Conservation (phyloP, 306 rosid species). For the Albizia julibrissin region DNA sequence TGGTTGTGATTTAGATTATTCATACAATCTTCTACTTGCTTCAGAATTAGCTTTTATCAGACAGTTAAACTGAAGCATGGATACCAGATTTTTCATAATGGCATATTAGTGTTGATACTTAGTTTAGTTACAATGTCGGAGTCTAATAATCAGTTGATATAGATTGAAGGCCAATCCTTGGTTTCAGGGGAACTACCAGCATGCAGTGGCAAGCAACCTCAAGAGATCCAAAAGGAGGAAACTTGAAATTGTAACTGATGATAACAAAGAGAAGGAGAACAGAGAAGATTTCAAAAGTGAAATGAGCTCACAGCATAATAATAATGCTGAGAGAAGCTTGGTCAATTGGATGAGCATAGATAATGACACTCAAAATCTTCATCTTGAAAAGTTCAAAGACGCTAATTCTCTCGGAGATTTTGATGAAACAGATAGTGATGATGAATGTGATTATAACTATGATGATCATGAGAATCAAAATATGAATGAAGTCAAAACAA, state of each 20-base stretch:
- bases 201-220: slow-evolving; percentile 41
- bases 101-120: not conserved
- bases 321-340: slow-evolving; percentile 32
- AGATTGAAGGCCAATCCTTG: slow-evolving; percentile 8
- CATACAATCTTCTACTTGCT: not conserved
- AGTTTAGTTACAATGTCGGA: not conserved
- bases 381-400: slow-evolving; percentile 49
- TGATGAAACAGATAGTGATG: slow-evolving; percentile 58
- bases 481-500: slow-evolving; percentile 31
- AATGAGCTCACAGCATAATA: slow-evolving; percentile 42
- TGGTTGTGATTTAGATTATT: not conserved
- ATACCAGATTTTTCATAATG: slow-evolving; percentile 2
- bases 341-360: slow-evolving; percentile 87
- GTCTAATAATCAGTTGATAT: not conserved
- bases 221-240: slow-evolving; percentile 63
- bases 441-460: slow-evolving; percentile 44
- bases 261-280: slow-evolving; percentile 32
- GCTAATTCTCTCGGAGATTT: slow-evolving; percentile 45
- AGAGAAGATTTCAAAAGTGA: slow-evolving; percentile 40
- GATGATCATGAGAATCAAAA: slow-evolving; percentile 38
- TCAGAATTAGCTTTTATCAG: not conserved
- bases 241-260: slow-evolving; percentile 28
- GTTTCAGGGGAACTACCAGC: slow-evolving; percentile 51
- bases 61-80: not conserved
- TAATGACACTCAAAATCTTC: slow-evolving; percentile 49